Conservation (phyloP, 768 basidiomycete species). For the Daedaleopsis nitida region DNA sequence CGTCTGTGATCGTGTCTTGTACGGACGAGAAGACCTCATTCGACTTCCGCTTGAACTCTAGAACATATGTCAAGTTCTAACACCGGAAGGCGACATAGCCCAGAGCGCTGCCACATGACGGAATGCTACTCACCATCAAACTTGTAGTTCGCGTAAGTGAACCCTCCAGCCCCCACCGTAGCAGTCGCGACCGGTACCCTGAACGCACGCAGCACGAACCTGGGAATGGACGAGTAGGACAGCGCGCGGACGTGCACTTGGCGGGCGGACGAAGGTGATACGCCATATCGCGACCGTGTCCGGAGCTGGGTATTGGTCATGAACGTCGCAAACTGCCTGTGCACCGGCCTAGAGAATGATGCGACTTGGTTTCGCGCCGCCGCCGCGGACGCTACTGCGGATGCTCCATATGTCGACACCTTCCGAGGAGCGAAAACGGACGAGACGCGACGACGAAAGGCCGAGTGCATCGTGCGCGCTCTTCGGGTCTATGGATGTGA, state of each 20-base stretch:
- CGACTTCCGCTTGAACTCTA: constrained; percentile 75
- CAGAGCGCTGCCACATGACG: background rate
- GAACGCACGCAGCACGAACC: constrained; percentile 85
- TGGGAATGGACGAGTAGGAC: constrained; percentile 88
- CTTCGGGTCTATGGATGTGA: background rate
- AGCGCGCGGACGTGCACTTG: constrained; percentile 73
- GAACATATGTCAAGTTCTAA: background rate
- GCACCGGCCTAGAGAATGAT: constrained; percentile 43
- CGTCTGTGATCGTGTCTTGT: constrained; percentile 68
- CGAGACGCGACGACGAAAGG: constrained; percentile 42
- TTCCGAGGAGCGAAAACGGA: constrained; percentile 24
- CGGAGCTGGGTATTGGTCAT: constrained; percentile 47
- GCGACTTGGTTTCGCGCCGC: constrained; percentile 37
- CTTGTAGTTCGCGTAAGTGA: constrained; percentile 96
- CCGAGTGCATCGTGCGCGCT: constrained; percentile 42
- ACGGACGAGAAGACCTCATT: constrained; percentile 64
- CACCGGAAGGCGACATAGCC: background rate
- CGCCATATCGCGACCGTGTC: constrained; percentile 52
- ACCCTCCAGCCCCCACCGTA: constrained; percentile 86
- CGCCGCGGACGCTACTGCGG: constrained; percentile 15
- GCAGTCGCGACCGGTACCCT: constrained; percentile 86
- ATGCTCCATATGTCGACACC: constrained; percentile 16
- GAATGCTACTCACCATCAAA: constrained; percentile 72
- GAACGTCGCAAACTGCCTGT: constrained; percentile 60
- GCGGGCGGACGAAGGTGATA: constrained; percentile 48